These are phyloP conservation scores for Salisapilia sapeloensis DNA, from an alignment of 352 stramenopile genomes.

Conservation along the genomic window DNA sequence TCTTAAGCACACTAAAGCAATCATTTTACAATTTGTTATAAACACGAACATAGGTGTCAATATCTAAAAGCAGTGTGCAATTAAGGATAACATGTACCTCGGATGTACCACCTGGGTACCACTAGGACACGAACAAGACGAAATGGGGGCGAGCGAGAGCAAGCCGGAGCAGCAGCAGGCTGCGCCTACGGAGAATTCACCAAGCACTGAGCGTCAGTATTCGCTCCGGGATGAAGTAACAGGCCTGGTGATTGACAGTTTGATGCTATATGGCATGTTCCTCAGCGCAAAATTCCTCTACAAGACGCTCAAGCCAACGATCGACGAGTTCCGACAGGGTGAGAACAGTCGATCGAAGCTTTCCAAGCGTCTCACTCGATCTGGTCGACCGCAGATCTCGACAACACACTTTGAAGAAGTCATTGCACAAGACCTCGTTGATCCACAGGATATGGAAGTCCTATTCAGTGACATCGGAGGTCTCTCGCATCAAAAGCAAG, in stretches of 20 bases:
- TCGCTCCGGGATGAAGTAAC: constrained; percentile 33
- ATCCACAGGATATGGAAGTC: constrained; percentile 84
- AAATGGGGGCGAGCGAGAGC: constrained; percentile 37
- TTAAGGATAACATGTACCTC: too few species aligned
- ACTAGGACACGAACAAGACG: constrained; percentile 1
- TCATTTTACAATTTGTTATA: too few species aligned
- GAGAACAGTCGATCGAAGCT: constrained; percentile 50
- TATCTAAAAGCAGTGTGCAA: too few species aligned
- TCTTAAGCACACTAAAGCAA: too few species aligned
- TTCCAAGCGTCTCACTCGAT: constrained; percentile 45
- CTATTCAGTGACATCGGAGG: constrained; percentile 93
- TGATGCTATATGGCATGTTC: constrained; percentile 76
- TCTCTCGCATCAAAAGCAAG: constrained; percentile 89
- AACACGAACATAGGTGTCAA: too few species aligned
- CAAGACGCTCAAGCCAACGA: constrained; percentile 71
- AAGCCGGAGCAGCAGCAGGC: too few species aligned
- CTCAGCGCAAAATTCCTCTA: constrained; percentile 71
- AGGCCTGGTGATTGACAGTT: constrained; percentile 50
- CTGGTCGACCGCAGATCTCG: constrained; percentile 42
- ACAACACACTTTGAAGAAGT: constrained; percentile 82
- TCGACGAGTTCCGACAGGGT: constrained; percentile 59
- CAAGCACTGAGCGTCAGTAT: constrained; percentile 1
- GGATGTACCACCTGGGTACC: too few species aligned
- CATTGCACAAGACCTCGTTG: constrained; percentile 89
- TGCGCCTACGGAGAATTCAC: background rate